Percentiles rank a stretch among this genome's conserved stretches.
phyloP scores from a whole-genome alignment of 257 asterid genomes.

The Plectranthus barbatus region DNA sequence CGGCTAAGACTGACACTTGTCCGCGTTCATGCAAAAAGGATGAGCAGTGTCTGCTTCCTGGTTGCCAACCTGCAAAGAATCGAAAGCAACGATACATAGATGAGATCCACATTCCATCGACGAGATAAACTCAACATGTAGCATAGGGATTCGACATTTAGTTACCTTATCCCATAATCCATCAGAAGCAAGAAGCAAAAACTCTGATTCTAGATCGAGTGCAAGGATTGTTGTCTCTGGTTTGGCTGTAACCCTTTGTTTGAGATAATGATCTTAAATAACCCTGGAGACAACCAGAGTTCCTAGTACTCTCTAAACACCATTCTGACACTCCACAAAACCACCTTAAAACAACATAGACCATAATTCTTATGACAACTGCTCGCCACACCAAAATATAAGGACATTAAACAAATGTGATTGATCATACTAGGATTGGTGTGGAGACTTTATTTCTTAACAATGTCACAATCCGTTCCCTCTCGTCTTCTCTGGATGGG shows the following conservation, averaged over 20 bases:
- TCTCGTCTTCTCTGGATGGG: constrained; percentile 67
- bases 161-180: constrained; percentile 89
- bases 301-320: constrained; percentile 76
- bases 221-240: constrained; percentile 54
- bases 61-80: constrained; percentile 52
- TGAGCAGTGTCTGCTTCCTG: constrained; percentile 72
- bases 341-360: constrained; percentile 51
- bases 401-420: no score
- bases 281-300: constrained; percentile 79
- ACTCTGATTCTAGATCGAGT: constrained; percentile 56
- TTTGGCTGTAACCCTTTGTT: constrained; percentile 76
- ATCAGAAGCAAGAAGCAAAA: constrained; percentile 82
- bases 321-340: constrained; percentile 56
- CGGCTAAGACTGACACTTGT: constrained; percentile 31
- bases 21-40: constrained; percentile 26
- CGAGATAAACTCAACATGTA: not conserved
- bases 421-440: not conserved
- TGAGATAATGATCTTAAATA: constrained; percentile 76
- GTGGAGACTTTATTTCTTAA: constrained; percentile 27
- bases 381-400: no score
- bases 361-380: not conserved
- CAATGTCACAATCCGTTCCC: constrained; percentile 47
- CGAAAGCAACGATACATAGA: not conserved
- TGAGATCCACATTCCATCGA: not conserved
- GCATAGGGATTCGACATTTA: not conserved